Evolutionary conservation across 2,329 filamentous ascomycete genomes (phyloP).

Genomic region (Fusarium avenaceum): DNA sequence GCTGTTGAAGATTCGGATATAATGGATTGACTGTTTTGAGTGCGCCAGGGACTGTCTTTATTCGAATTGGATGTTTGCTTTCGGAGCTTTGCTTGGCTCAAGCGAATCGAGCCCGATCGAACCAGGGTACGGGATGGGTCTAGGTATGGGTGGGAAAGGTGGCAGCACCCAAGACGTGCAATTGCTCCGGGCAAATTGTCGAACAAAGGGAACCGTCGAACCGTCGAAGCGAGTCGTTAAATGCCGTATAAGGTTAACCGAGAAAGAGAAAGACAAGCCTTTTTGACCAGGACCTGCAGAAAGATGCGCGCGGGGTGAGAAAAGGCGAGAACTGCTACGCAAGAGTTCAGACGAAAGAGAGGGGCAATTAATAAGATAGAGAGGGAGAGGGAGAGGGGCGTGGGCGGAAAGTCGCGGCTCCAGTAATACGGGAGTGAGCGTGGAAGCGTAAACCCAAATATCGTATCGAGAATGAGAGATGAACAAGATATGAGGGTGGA

Average conservation of each 20-base stretch:
- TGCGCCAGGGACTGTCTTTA: slow-evolving; percentile 33
- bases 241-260: slow-evolving; percentile 21
- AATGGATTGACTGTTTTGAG: slow-evolving; percentile 28
- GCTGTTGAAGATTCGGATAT: slow-evolving; percentile 35
- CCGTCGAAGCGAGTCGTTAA: slow-evolving; percentile 7
- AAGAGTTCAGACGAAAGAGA: slow-evolving; percentile 24
- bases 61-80: slow-evolving; percentile 34
- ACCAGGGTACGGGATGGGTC: slow-evolving; percentile 20
- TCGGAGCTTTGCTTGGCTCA: slow-evolving; percentile 34
- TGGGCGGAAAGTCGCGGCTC: slow-evolving; percentile 33
- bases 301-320: slow-evolving; percentile 19
- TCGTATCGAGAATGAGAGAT: slow-evolving; percentile 32
- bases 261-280: neutral
- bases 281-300: slow-evolving; percentile 6
- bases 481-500: slow-evolving; percentile 22
- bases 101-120: slow-evolving; percentile 29
- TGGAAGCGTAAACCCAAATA: slow-evolving; percentile 27
- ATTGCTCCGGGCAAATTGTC: slow-evolving; percentile 40
- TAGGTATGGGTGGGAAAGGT: slow-evolving; percentile 5
- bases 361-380: slow-evolving; percentile 33
- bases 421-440: slow-evolving; percentile 2
- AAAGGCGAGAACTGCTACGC: slow-evolving; percentile 4
- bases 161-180: slow-evolving; percentile 31
- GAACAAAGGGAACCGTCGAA: slow-evolving; percentile 14
- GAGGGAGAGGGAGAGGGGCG: slow-evolving; percentile 13